Conservation (phyloP, 805 yeast genomes). For the Grigorovia transvaalensis region DNA sequence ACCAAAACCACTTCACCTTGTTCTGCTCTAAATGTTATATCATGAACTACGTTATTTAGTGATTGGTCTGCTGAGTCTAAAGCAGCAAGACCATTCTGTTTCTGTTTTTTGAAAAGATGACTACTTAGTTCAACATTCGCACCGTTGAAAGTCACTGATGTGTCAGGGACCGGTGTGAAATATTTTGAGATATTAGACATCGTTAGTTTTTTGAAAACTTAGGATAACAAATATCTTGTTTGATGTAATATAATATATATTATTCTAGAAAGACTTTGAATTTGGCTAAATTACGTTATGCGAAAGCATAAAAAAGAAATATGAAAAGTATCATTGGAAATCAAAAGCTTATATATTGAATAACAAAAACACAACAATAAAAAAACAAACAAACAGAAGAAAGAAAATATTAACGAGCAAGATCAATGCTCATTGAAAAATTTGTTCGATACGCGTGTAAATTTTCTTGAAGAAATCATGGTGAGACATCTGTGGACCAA, state of each 20-base stretch:
- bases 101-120: not conserved
- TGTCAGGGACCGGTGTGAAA: slow-evolving; percentile 18
- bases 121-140: slow-evolving; percentile 10
- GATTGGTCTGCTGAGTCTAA: not conserved
- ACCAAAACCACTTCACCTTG: slow-evolving; percentile 23
- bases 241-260: not conserved
- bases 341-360: not conserved
- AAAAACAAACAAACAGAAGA: not conserved
- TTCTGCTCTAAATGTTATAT: slow-evolving; percentile 16
- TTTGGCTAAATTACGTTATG: not conserved
- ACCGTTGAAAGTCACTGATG: slow-evolving; percentile 18
- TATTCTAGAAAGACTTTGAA: not conserved
- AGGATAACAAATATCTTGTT: not conserved
- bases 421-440: not conserved
- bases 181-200: slow-evolving; percentile 18
- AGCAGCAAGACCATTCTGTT: not conserved
- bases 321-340: not conserved
- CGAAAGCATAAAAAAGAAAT: not conserved
- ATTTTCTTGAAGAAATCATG: not conserved
- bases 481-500: not conserved
- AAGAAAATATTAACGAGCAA: not conserved
- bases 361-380: not conserved
- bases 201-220: not conserved
- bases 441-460: not conserved
- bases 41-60: slow-evolving; percentile 5